Conservation (phyloP, 202 grass and related monocot genomes). For the Setaria viridis region DNA sequence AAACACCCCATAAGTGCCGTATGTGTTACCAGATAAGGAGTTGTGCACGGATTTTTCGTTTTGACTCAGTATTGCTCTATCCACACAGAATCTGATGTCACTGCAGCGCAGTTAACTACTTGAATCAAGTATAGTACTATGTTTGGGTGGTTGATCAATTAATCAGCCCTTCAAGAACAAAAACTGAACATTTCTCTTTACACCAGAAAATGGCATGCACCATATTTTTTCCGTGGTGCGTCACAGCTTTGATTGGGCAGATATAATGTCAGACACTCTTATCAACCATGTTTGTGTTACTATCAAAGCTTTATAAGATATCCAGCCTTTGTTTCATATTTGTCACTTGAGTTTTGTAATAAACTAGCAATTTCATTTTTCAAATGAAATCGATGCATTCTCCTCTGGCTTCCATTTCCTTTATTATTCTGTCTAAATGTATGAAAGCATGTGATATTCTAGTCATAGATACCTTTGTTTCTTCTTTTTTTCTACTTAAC, state of each 20-base stretch:
- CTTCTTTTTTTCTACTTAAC: not conserved
- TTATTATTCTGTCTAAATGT: conserved; percentile 23
- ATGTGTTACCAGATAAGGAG: not conserved
- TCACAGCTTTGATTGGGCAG: not conserved
- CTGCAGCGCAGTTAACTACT: not conserved
- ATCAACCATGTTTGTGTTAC: not conserved
- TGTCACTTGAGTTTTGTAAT: not conserved
- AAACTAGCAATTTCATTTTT: conserved; percentile 22
- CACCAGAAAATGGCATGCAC: not conserved
- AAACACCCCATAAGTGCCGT: not conserved
- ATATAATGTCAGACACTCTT: not conserved
- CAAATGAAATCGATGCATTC: not conserved
- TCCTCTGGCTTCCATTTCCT: conserved; percentile 12
- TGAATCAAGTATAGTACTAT: conserved; percentile 17
- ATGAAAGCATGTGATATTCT: not conserved
- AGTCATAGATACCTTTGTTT: not conserved
- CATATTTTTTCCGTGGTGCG: not conserved
- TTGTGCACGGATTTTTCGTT: not conserved
- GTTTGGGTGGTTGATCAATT: not conserved
- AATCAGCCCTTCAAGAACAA: not conserved
- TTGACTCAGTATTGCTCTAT: not conserved
- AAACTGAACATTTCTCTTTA: not conserved
- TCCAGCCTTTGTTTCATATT: conserved; percentile 28
- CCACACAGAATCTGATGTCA: not conserved
- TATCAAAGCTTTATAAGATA: conserved; percentile 13